Conservation (phyloP, 768 basidiomycete species). For the Hypsizygus marmoreus region DNA sequence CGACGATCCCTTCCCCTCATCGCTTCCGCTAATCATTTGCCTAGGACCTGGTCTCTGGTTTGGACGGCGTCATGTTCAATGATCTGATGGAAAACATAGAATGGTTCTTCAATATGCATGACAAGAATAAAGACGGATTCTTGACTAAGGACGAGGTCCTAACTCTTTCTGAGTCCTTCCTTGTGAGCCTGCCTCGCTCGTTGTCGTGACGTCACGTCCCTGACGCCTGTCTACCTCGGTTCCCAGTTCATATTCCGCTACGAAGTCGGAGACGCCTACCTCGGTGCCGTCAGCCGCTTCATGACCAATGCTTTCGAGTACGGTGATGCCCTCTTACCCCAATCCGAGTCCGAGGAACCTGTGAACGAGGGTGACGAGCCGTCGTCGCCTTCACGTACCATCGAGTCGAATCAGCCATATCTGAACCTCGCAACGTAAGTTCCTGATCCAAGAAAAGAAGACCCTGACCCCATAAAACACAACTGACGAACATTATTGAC, state of each 20-base stretch:
- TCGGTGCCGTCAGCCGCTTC: constrained; percentile 94
- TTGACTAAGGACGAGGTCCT: constrained; percentile 96
- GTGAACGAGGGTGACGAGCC: constrained; percentile 26
- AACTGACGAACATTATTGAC: constrained; percentile 10
- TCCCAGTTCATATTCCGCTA: constrained; percentile 94
- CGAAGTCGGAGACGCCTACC: constrained; percentile 94
- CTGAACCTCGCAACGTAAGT: constrained; percentile 86
- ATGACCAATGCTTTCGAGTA: constrained; percentile 99
- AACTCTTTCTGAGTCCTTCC: constrained; percentile 89
- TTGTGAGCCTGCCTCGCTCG: constrained; percentile 52
- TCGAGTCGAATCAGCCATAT: constrained; percentile 84
- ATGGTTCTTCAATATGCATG: constrained; percentile 97
- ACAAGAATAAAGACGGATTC: constrained; percentile 95
- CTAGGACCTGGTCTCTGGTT: constrained; percentile 86
- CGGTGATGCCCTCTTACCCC: constrained; percentile 86
- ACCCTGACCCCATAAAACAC: not conserved
- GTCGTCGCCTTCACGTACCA: constrained; percentile 42
- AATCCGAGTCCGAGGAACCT: constrained; percentile 30
- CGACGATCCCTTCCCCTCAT: too few species aligned
- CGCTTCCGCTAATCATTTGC: not conserved
- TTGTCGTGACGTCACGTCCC: constrained; percentile 1
- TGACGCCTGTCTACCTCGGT: constrained; percentile 6
- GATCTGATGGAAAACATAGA: constrained; percentile 99
- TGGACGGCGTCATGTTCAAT: constrained; percentile 92
- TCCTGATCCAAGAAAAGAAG: too few species aligned